Conservation (phyloP, 2,329 filamentous ascomycete species). For the Emergomyces orientalis region DNA sequence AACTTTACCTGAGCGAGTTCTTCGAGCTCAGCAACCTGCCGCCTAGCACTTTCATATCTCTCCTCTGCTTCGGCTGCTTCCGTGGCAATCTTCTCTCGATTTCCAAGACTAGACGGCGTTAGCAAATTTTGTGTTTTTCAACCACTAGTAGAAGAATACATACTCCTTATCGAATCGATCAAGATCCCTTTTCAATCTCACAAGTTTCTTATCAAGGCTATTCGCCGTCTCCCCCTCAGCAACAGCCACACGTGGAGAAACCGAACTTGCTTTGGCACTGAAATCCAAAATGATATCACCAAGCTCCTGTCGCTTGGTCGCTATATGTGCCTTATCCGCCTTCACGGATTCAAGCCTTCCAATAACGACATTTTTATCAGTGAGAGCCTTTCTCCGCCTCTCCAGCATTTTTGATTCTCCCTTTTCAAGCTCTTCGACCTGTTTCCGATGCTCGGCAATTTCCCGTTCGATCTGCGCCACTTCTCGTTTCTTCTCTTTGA, state of each 20-base stretch:
- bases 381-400: slow-evolving; percentile 46
- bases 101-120: slow-evolving; percentile 44
- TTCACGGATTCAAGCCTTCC: slow-evolving; percentile 44
- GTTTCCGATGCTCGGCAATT: not conserved
- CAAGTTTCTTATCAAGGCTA: slow-evolving; percentile 41
- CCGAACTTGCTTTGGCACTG: slow-evolving; percentile 44
- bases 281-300: slow-evolving; percentile 45
- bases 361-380: slow-evolving; percentile 54
- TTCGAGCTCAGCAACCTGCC: slow-evolving; percentile 31
- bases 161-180: slow-evolving; percentile 45
- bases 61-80: slow-evolving; percentile 31
- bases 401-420: slow-evolving; percentile 42
- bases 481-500: slow-evolving; percentile 26
- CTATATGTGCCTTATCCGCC: slow-evolving; percentile 37
- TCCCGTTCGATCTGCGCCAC: slow-evolving; percentile 17
- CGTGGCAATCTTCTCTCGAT: slow-evolving; percentile 55
- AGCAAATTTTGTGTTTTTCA: not conserved
- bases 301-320: slow-evolving; percentile 43
- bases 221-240: slow-evolving; percentile 54
- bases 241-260: slow-evolving; percentile 53
- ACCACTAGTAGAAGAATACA: slow-evolving; percentile 15
- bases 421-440: slow-evolving; percentile 21
- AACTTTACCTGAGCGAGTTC: slow-evolving; percentile 32
- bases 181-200: slow-evolving; percentile 51
- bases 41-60: slow-evolving; percentile 29